phyloP scores from a whole-genome alignment of 1,139 yeast genomes.

The Suhomyces panamericanus region DNA sequence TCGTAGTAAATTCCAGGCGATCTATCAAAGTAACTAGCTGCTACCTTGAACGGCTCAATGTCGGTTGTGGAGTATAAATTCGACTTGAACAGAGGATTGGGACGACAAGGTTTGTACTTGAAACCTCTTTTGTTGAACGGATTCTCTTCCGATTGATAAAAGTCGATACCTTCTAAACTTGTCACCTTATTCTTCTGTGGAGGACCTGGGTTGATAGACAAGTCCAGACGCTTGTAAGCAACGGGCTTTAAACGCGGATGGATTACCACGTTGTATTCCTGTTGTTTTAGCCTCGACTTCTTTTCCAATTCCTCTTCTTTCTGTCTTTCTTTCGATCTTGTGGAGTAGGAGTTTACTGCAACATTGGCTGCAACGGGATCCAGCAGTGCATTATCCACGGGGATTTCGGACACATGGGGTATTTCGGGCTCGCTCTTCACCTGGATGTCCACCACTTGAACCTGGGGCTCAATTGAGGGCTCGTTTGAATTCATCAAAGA shows the following conservation, averaged over 20 bases:
- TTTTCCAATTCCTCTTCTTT: conserved; percentile 18
- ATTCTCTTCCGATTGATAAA: conserved; percentile 64
- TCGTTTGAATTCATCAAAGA: conserved; percentile 6
- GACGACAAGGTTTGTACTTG: conserved; percentile 77
- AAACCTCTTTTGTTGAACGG: conserved; percentile 82
- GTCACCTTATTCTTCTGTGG: conserved; percentile 10
- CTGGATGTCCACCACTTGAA: conserved; percentile 15
- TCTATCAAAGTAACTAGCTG: conserved; percentile 73
- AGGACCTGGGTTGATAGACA: conserved; percentile 12
- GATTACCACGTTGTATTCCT: conserved; percentile 33
- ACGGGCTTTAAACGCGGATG: conserved; percentile 51
- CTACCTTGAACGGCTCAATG: conserved; percentile 60
- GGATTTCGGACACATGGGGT: neutral
- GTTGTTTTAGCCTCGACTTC: conserved; percentile 26
- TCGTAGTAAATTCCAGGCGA: conserved; percentile 58
- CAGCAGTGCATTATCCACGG: neutral
- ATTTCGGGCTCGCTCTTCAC: conserved; percentile 1
- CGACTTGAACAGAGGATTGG: conserved; percentile 61
- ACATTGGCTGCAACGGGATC: conserved; percentile 1
- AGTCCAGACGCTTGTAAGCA: conserved; percentile 39
- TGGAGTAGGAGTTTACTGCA: conserved; percentile 23
- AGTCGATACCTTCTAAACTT: conserved; percentile 24
- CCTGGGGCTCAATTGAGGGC: conserved; percentile 28
- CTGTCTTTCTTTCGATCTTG: conserved; percentile 25
- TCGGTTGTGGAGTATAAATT: conserved; percentile 75